Base-by-base conservation (phyloP, 768 basidiomycete species). In the Naganishia kalamii region DNA sequence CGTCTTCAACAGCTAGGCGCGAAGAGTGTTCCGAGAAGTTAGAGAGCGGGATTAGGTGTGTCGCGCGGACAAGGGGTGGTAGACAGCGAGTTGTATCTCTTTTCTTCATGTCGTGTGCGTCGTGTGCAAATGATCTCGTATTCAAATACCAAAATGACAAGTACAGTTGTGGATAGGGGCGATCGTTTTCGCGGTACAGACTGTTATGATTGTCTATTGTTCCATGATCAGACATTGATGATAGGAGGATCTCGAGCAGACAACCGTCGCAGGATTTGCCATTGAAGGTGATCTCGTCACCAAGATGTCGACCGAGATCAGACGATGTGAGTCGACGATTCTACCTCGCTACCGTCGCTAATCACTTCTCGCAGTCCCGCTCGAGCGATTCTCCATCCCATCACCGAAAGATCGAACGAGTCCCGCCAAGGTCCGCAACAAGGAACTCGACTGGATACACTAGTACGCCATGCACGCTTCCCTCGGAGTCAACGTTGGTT, bases 1-100 rank as follows among this genome's bases (percentile, higher is more conserved):
- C 74, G 74, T 72, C 70, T 81, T 81, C 74, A 77, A 78, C 75
- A 71, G 73, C 65, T 77, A 77, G 71, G 54, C 21, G 54, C 12
- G 29, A 33, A 11, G 8, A n/a, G 21, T 25, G 11, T 15, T 33
- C 2, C 1, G 23, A 5, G n/a, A 23, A 13, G 37, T 7, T 15
- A 32, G 30, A 27, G n/a, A n/a, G n/a, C n/a, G n/a, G n/a, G n/a
- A n/a, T n/a, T n/a, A n/a, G n/a, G n/a, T n/a, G n/a, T n/a, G n/a
- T n/a, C n/a, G n/a, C n/a, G n/a, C n/a, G n/a, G n/a, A n/a, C n/a
- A n/a, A n/a, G n/a, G n/a, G n/a, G n/a, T n/a, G n/a, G 21, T 35
- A 2, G 35, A 13, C 37, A 57, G 33, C 23, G 27, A 41, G 54
- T 57, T 57, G 54, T 57, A 57, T 21, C 35, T 27, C n/a, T 41